phyloP scores from a whole-genome alignment of 345 rosid species.

The Salix arbutifolia region DNA sequence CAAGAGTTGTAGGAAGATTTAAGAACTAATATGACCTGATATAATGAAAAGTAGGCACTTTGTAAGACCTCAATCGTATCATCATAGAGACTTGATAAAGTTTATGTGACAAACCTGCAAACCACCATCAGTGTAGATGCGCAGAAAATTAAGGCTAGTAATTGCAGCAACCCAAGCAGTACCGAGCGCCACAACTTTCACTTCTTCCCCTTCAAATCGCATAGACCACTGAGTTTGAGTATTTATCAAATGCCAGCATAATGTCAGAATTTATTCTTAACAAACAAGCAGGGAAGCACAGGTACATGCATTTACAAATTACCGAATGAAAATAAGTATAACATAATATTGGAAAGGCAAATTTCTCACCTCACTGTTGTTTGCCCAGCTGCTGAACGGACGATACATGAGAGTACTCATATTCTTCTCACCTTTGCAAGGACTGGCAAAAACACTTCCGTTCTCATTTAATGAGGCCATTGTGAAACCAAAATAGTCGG shows the following conservation, averaged over 20 bases:
- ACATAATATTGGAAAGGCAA: slow-evolving; percentile 4
- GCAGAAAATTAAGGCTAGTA: slow-evolving; percentile 85
- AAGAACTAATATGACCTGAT: background rate
- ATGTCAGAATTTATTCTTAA: background rate
- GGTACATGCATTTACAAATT: background rate
- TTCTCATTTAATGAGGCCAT: slow-evolving; percentile 84
- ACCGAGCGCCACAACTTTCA: slow-evolving; percentile 83
- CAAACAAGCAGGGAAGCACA: background rate
- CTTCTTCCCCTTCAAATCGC: slow-evolving; percentile 98
- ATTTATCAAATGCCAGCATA: slow-evolving; percentile 26
- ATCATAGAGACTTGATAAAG: slow-evolving; percentile 11
- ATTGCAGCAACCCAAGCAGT: slow-evolving; percentile 88
- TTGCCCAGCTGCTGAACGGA: slow-evolving; percentile 87
- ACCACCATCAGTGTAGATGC: slow-evolving; percentile 84
- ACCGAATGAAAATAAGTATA: background rate
- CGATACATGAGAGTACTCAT: slow-evolving; percentile 93
- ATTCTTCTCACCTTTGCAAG: slow-evolving; percentile 85
- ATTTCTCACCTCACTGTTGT: slow-evolving; percentile 75
- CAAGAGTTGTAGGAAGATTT: background rate
- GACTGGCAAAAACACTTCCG: slow-evolving; percentile 93
- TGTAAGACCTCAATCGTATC: background rate
- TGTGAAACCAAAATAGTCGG: slow-evolving; percentile 91
- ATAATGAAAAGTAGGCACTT: background rate
- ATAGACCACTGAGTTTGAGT: slow-evolving; percentile 78
- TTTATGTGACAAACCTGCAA: slow-evolving; percentile 62